Base-by-base conservation (phyloP, 139 green algal genomes). In the Chlorella sp. region DNA sequence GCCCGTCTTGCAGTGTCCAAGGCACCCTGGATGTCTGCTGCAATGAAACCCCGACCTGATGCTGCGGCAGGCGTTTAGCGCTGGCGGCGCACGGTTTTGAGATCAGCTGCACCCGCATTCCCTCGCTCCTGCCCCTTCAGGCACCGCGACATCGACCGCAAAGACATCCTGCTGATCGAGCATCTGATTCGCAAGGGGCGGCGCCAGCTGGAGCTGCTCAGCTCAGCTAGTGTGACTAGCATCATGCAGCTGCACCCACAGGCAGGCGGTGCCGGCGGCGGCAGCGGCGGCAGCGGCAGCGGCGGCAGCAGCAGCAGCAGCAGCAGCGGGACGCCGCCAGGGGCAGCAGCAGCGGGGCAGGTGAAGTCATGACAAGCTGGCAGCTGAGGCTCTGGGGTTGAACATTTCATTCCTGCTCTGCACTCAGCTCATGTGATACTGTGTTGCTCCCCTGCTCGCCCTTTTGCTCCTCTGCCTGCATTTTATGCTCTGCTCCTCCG, bases 201-300 rank as follows among this genome's bases (percentile, higher is more conserved):
- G 17, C 69, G 72, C 14, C 87, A 90, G 85, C 56, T 90, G 85
- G 87, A 79, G 16, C n/a, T 88, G 26, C 56, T 90, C 28, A 2
- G 28, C 22, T 9, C 81, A 13, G 36, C 43, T 0, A 56, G 74
- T 30, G 83, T 87, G 16, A 76, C 79, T 1, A 75, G 62, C 22
- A 16, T 60, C 11, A 32, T 87, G 56, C 54, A 62, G 67, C 48
- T 86, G 54, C 40, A 82, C 2, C 51, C 51, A 16, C 51, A 60
- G 51, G 51, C 51, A 60, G 14, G 24, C 1, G 22, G 38, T 24
- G n/a, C 3, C 38, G 11, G 69, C 30, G 38, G 44, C 30, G 16
- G 73, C 69, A 75, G 20, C 1, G 11, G 38, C 68, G n/a, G 38
- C 36, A 46, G 68, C 38, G 22, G 38, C 20, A 19, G 68, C 41